Conservation (phyloP, 345 rosid genomes). For the Populus davidiana region DNA sequence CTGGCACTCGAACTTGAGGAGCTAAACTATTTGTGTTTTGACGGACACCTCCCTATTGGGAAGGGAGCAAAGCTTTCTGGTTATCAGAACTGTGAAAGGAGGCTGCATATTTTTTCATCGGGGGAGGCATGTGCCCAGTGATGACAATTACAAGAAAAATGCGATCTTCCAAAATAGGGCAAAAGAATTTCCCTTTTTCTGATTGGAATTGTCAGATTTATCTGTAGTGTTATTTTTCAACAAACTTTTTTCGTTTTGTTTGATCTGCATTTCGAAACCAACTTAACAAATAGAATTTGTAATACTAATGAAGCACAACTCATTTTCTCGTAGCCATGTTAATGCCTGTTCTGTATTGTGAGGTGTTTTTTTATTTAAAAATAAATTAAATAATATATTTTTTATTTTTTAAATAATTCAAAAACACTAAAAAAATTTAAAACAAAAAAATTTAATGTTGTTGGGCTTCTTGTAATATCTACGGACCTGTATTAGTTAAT, state of each 20-base stretch:
- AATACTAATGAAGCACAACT: not conserved
- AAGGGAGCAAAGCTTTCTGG: not conserved
- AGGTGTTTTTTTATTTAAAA: too few relatives aligned
- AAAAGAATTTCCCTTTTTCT: not conserved
- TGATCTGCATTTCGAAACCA: not conserved
- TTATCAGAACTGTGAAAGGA: not conserved
- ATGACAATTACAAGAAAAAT: not conserved
- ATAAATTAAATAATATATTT: too few relatives aligned
- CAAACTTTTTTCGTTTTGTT: too few relatives aligned
- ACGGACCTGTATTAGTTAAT: too few relatives aligned
- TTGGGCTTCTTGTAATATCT: too few relatives aligned
- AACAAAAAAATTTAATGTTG: too few relatives aligned
- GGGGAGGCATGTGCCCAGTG: not conserved
- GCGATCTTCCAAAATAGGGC: not conserved
- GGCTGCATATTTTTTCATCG: not conserved
- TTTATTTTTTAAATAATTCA: too few relatives aligned
- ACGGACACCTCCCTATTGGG: not conserved
- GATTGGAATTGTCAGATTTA: not conserved
- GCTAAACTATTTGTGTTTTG: not conserved
- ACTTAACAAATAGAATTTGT: not conserved
- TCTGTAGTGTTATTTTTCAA: too few relatives aligned
- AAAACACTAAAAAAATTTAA: too few relatives aligned
- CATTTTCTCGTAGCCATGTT: too few relatives aligned
- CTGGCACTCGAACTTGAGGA: conserved; percentile 50
- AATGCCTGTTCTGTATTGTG: too few relatives aligned